These are phyloP conservation scores for Podaxis sp. DNA, from an alignment of 768 basidiomycete species.

Conservation along the genomic window DNA sequence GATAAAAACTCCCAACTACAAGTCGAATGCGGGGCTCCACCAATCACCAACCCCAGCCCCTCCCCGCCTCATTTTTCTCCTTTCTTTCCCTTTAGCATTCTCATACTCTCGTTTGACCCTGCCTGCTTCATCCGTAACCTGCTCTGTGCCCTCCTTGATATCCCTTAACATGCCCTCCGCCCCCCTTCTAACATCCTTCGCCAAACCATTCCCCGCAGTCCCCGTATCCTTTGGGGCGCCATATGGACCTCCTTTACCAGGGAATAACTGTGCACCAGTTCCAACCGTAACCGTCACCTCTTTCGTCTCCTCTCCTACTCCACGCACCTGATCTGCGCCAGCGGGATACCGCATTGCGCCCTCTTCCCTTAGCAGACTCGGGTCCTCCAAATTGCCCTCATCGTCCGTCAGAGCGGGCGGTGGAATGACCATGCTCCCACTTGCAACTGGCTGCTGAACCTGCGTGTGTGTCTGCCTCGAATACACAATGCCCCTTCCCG, in stretches of 20 bases:
- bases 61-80: constrained; percentile 24
- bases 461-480: not conserved
- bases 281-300: constrained; percentile 37
- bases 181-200: constrained; percentile 14
- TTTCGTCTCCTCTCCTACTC: constrained; percentile 13
- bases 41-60: constrained; percentile 23
- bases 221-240: constrained; percentile 21
- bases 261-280: constrained; percentile 34
- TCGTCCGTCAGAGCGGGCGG: constrained; percentile 22
- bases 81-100: constrained; percentile 21
- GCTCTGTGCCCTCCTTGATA: too few species aligned
- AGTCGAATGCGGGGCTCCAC: constrained; percentile 37
- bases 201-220: constrained; percentile 15
- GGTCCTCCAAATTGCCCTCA: constrained; percentile 11
- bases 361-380: constrained; percentile 20
- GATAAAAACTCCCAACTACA: constrained; percentile 14
- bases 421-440: constrained; percentile 13
- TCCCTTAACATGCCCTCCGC: too few species aligned
- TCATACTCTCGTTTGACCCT: constrained; percentile 1
- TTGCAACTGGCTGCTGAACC: constrained; percentile 1
- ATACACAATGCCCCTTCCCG: constrained; percentile 28
- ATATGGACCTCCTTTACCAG: constrained; percentile 31
- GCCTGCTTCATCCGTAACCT: not conserved
- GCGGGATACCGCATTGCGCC: not conserved
- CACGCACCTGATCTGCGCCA: not conserved